Evolutionary conservation across 805 yeast species (phyloP), one percentile per base, ranked within the genome.

Genomic region (Kuraishia borneana): DNA sequence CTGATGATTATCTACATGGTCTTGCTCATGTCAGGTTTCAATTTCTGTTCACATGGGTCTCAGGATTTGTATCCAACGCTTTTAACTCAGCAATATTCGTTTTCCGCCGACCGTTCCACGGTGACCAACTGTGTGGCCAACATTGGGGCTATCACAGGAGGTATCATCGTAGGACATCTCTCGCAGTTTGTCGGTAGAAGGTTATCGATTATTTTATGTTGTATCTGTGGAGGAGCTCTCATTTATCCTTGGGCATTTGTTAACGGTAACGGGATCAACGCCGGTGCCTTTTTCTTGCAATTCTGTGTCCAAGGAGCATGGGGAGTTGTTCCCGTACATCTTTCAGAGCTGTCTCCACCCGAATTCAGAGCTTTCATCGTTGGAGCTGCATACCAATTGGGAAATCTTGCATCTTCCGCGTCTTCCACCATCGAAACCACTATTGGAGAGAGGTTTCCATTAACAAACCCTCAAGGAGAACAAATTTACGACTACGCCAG

Each of bases 321-420:
- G 77, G 83, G 83, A 44, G 75, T 73, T 28, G 61, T 70, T 35
- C 83, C 83, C 35, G 62, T 73, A 38, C 79, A 75, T 51, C 56
- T 76, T 35, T 61, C 74, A 3, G 82, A 74, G 52, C 60, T 77
- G 40, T 64, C 79, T 27, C 77, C 77, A 37, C 76, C 78, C 16
- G 73, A 70, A 39, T 73, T 69, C 56, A 63, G 77, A 53, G 64
- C 83, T 6, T 72, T 77, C 39, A 70, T 74, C 34, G 68, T 71
- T 29, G 84, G 84, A 49, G 64, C 67, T 22, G 62, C 79, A 17
- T 77, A 77, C 50, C 83, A 77, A 51, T 58, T 77, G 43, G 84
- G 84, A 60, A 77, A 76, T 55, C 61, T 80, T 47, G 82, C 78
- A 0, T 71, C 83, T 4, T 68, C 81, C 16, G 85, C 84, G 1